Percentiles rank a stretch among this genome's conserved stretches.
phyloP scores from a whole-genome alignment of 2,329 filamentous ascomycete species.

The Coniella lustricola region DNA sequence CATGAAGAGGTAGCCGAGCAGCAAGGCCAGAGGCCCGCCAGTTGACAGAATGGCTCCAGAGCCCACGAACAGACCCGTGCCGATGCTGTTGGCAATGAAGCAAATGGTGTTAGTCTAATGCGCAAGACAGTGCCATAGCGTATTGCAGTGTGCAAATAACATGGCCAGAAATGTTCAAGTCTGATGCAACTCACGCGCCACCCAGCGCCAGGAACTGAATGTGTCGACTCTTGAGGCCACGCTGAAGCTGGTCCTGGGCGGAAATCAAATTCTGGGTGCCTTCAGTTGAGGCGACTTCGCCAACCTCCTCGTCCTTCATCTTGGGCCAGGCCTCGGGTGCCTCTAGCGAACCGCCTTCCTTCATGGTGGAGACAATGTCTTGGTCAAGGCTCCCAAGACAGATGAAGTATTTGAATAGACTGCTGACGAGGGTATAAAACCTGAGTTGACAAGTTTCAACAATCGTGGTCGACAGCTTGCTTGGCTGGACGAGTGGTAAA shows the following conservation, averaged over 20 bases:
- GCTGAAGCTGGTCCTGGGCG: constrained; percentile 15
- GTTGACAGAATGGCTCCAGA: constrained; percentile 55
- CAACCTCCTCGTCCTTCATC: constrained; percentile 12
- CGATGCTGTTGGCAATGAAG: constrained; percentile 48
- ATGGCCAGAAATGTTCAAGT: neutral
- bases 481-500: no score
- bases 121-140: no score
- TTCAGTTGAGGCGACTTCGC: constrained; percentile 7
- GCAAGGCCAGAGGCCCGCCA: constrained; percentile 57
- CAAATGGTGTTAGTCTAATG: constrained; percentile 1
- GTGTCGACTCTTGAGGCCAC: constrained; percentile 16
- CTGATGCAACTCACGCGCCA: constrained; percentile 9
- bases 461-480: no score
- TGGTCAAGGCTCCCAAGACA: no score
- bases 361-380: no score
- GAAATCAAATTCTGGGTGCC: constrained; percentile 12
- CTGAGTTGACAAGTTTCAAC: no score
- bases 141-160: no score
- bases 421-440: no score
- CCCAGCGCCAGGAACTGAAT: constrained; percentile 16
- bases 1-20: constrained; percentile 64
- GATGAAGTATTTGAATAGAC: no score
- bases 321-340: neutral
- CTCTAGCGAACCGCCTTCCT: constrained; percentile 2
- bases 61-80: constrained; percentile 66